Evolutionary conservation across 1,284 basidiomycete species (phyloP).

Genomic region (Ceratobasidium sp.): DNA sequence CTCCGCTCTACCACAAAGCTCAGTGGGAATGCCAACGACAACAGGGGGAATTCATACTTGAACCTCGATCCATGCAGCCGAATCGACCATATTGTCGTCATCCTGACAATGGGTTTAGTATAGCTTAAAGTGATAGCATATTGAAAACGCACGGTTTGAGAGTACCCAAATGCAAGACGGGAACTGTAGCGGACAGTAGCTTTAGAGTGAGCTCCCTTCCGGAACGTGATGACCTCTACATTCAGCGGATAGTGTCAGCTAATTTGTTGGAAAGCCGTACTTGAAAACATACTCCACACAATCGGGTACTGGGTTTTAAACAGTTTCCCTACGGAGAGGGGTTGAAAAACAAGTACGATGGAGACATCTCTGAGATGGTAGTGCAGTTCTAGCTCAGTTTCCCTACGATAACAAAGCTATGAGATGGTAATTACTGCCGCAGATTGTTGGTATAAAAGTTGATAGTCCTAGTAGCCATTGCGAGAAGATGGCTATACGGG

Average conservation of each 20-base stretch:
- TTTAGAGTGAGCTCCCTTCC: neutral
- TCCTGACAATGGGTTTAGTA: neutral
- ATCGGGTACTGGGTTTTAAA: conserved; percentile 6
- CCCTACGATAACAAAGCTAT: neutral
- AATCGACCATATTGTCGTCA: conserved; percentile 1
- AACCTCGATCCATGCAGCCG: neutral
- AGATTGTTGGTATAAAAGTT: conserved; percentile 12
- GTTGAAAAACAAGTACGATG: conserved; percentile 6
- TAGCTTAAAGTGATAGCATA: no score
- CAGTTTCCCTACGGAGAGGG: neutral
- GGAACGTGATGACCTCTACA: neutral
- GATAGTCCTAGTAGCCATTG: conserved; percentile 12
- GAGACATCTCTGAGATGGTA: neutral
- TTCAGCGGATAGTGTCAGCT: neutral
- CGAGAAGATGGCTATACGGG: no score
- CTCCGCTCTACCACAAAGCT: neutral
- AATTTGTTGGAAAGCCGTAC: no score
- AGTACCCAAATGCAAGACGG: neutral
- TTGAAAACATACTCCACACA: conserved; percentile 9
- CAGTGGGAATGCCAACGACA: neutral
- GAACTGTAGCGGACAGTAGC: neutral
- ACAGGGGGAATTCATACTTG: neutral
- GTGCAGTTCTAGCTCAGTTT: neutral
- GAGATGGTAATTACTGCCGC: neutral
- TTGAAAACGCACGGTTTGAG: conserved; percentile 1